Base-by-base conservation (phyloP, 2,329 filamentous ascomycete genomes). In the Emericellopsis cladophorae region DNA sequence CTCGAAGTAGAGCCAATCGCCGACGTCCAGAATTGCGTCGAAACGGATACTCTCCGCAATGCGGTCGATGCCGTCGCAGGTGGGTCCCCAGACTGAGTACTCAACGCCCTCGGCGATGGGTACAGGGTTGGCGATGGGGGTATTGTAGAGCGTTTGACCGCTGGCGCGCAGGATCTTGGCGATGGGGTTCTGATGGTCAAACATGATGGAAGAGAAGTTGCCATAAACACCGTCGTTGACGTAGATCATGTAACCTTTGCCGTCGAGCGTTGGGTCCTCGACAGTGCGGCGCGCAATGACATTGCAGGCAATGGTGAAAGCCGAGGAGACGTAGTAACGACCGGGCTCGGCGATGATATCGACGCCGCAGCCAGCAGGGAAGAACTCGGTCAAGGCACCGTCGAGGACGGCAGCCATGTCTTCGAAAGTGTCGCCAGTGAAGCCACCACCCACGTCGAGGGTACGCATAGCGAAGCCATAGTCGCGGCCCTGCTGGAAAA, bases 151-250 rank as follows among this genome's bases (percentile, higher is more conserved):
- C 46, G 74, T 72, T 45, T 68, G 65, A 46, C 71, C 62, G 45
- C 72, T 68, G 16, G 72, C 67, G 49, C 79, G 81, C 41, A 98
- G 70, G 44, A 96, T 75, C 62, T 84, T 85, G 42, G 90, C 86
- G 36, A 84, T 65, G 1, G 92, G 92, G 54, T 93, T 76, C 71
- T 98, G 92, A 64, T 96, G 92, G 57, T 96, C 92, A 60, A 95
- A 98, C 70, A 96, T 95, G 72, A 96, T 96, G 76, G 88, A 93
- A 49, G 87, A 94, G 58, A 98, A 96, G 68, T 96, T 96, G 54
- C 92, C 92, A 56, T 98, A 98, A 41, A 96, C 82, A 23, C 92
- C 92, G 52, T 98, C 92, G 58, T 98, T 98, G 59, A 96, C 69
- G 61, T 98, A 98, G 37, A 95, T 67, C 92, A 96, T 98, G 72